Percentiles rank a stretch among this genome's conserved stretches.
Evolutionary conservation across 2,329 filamentous ascomycete species (phyloP).

Genomic region (Exophiala calicioides): DNA sequence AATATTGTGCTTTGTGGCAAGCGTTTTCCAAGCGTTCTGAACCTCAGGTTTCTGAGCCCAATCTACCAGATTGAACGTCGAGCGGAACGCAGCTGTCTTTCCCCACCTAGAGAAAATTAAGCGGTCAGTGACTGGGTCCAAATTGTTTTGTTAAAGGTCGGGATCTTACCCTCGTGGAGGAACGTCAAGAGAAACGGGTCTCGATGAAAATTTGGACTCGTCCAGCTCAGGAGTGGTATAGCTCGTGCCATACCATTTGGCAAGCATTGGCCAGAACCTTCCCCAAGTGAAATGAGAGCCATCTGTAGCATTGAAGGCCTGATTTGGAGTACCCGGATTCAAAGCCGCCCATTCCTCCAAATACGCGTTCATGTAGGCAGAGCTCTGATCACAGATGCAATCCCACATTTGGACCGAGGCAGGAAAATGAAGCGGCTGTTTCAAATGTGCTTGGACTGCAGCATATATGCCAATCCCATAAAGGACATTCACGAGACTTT

Average conservation of each 20-base stretch:
- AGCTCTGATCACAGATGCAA: conserved; percentile 29
- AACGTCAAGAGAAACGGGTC: too few species aligned
- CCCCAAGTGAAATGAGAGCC: conserved; percentile 49
- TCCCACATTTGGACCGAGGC: conserved; percentile 49
- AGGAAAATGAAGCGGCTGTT: conserved; percentile 45
- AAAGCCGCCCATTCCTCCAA: conserved; percentile 54
- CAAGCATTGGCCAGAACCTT: conserved; percentile 50
- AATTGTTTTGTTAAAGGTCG: too few species aligned
- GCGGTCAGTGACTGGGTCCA: too few species aligned
- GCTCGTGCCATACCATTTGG: conserved; percentile 45
- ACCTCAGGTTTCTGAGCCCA: conserved; percentile 50
- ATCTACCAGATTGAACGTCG: conserved; percentile 44
- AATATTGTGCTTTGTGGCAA: conserved; percentile 45
- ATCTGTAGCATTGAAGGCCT: conserved; percentile 54
- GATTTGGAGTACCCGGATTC: conserved; percentile 40
- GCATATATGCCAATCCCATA: conserved; percentile 53
- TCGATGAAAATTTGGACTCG: conserved; percentile 13
- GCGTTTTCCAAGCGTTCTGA: conserved; percentile 47
- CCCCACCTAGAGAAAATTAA: too few species aligned
- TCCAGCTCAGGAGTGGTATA: conserved; percentile 37
- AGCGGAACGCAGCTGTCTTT: conserved; percentile 40
- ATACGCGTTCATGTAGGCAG: conserved; percentile 50
- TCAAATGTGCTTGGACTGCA: conserved; percentile 46
- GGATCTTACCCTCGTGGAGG: too few species aligned
- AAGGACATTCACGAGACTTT: conserved; percentile 52